Percentiles rank a stretch among this genome's conserved stretches.
phyloP scores from a whole-genome alignment of 805 yeast species.

The Myxozyma monticola region DNA sequence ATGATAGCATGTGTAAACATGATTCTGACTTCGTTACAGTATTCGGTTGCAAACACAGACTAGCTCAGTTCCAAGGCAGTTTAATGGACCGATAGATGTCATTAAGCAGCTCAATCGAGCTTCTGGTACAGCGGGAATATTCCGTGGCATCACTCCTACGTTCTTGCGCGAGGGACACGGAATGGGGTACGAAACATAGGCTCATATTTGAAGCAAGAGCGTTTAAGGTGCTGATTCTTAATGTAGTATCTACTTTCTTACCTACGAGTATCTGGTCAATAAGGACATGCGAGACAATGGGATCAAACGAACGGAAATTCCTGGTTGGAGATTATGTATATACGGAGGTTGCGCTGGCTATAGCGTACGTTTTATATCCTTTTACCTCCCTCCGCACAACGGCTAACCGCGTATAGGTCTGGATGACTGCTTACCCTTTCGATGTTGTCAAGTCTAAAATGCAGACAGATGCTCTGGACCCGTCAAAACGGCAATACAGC shows the following conservation, averaged over 20 bases:
- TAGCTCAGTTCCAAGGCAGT: slow-evolving; percentile 47
- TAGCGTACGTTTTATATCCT: slow-evolving; percentile 40
- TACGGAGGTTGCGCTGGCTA: slow-evolving; percentile 93
- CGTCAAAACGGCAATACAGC: slow-evolving; percentile 58
- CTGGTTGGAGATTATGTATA: slow-evolving; percentile 81
- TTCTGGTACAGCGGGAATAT: slow-evolving; percentile 63
- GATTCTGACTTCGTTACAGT: slow-evolving; percentile 49
- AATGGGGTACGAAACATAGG: slow-evolving; percentile 52
- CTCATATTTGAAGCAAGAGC: not conserved
- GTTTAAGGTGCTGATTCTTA: not conserved
- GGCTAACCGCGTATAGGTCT: slow-evolving; percentile 46
- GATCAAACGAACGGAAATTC: slow-evolving; percentile 66
- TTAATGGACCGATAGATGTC: slow-evolving; percentile 74
- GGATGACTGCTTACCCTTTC: slow-evolving; percentile 82
- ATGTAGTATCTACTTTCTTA: slow-evolving; percentile 61
- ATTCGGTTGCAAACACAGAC: slow-evolving; percentile 91
- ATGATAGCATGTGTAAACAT: no score
- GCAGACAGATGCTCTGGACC: slow-evolving; percentile 69
- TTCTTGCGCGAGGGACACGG: slow-evolving; percentile 83
- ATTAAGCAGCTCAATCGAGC: slow-evolving; percentile 55
- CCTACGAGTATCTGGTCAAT: slow-evolving; percentile 85
- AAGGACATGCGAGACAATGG: slow-evolving; percentile 51
- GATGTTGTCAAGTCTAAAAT: slow-evolving; percentile 89
- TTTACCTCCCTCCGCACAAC: not conserved
- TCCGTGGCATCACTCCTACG: slow-evolving; percentile 82